Evolutionary conservation across 495 filamentous ascomycete genomes (phyloP).

Genomic region (Penicillium chermesinum): DNA sequence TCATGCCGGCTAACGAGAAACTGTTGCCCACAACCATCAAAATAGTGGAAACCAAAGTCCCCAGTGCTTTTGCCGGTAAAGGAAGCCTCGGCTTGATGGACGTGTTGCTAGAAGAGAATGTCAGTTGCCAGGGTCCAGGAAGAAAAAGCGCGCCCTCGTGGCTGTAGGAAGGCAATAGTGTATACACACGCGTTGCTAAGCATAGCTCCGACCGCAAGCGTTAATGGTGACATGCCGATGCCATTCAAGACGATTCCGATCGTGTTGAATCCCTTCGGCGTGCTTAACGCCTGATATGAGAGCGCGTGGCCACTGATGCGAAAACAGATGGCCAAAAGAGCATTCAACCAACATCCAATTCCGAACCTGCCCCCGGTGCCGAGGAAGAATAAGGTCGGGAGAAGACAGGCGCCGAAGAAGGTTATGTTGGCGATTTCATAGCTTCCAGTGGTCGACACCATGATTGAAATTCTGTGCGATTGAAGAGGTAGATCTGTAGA

Average conservation of each 20-base stretch:
- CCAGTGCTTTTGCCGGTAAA: not conserved
- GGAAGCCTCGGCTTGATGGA: not conserved
- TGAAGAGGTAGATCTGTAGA: not conserved
- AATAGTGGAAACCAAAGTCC: not conserved
- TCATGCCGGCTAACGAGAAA: not conserved
- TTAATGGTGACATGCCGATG: slow-evolving; percentile 38
- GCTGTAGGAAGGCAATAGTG: not conserved
- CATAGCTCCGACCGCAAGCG: slow-evolving; percentile 29
- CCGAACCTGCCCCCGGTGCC: not conserved
- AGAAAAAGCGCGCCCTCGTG: too few species aligned
- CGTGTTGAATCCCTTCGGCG: slow-evolving; percentile 5
- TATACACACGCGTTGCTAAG: slow-evolving; percentile 35
- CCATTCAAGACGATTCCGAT: slow-evolving; percentile 29
- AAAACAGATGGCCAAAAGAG: not conserved
- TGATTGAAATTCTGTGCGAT: not conserved
- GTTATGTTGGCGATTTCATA: not conserved
- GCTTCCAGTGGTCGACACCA: not conserved
- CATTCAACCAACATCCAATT: not conserved
- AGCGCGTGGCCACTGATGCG: not conserved
- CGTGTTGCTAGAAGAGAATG: not conserved
- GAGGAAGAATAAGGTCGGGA: not conserved
- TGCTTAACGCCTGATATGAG: not conserved
- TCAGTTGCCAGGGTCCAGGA: not conserved
- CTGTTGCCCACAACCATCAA: not conserved
- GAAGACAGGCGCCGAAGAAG: not conserved